Evolutionary conservation across 1,284 basidiomycete species (phyloP).

Genomic region (Schizophyllum commune): DNA sequence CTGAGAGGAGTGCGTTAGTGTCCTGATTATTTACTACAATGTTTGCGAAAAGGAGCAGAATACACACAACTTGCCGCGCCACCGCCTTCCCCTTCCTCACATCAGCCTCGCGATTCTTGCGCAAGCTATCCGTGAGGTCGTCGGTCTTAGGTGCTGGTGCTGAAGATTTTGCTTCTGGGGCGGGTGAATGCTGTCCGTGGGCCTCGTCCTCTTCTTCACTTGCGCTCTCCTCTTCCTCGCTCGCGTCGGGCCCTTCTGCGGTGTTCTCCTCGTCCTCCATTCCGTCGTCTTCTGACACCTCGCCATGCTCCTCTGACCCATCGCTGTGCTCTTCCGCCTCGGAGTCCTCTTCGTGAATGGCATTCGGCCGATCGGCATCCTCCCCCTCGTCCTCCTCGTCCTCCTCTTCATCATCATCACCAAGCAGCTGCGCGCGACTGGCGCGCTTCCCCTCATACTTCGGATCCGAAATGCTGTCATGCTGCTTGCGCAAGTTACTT

Average conservation of each 20-base stretch:
- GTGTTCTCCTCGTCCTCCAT: conserved; percentile 11
- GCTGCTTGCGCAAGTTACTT: conserved; percentile 58
- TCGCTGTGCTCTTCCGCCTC: conserved; percentile 25
- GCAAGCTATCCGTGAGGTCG: conserved; percentile 46
- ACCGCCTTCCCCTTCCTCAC: conserved; percentile 76
- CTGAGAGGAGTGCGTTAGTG: conserved; percentile 32
- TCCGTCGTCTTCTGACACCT: conserved; percentile 14
- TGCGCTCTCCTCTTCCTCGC: background rate
- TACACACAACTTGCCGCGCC: conserved; percentile 70
- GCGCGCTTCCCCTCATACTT: conserved; percentile 71
- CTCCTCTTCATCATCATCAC: conserved; percentile 25
- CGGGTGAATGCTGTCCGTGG: conserved; percentile 12
- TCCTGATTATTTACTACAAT: conserved; percentile 7
- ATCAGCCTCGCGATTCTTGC: conserved; percentile 56
- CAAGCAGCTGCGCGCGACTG: conserved; percentile 52
- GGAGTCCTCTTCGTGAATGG: conserved; percentile 23
- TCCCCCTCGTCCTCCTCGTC: conserved; percentile 25
- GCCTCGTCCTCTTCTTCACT: conserved; percentile 1
- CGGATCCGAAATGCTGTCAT: conserved; percentile 54
- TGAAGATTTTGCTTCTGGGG: too few relatives aligned
- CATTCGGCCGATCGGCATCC: conserved; percentile 23
- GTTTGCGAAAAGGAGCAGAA: conserved; percentile 1
- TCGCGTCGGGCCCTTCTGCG: conserved; percentile 5
- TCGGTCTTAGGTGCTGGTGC: conserved; percentile 22
- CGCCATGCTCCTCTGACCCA: conserved; percentile 12